These are phyloP conservation scores for Vigna radiata DNA, from an alignment of 306 rosid species.

Conservation along the genomic window DNA sequence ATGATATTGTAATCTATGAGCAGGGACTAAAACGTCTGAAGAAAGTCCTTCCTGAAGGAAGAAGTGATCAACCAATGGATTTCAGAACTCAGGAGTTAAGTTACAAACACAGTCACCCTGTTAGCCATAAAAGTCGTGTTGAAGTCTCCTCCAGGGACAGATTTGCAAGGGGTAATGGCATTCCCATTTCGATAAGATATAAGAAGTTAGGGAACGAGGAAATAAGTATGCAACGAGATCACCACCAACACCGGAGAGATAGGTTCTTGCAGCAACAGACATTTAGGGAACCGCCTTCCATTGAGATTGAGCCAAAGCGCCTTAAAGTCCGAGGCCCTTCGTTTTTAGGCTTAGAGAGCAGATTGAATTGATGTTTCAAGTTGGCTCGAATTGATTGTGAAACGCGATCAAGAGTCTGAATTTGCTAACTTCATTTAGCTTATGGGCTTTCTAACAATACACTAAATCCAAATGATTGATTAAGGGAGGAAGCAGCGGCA, in stretches of 20 bases:
- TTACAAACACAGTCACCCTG: constrained; percentile 50
- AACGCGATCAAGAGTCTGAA: constrained; percentile 58
- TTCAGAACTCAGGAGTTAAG: constrained; percentile 61
- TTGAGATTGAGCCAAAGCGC: constrained; percentile 72
- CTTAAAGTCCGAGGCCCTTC: constrained; percentile 84
- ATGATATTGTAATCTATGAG: constrained; percentile 28
- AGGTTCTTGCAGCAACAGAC: constrained; percentile 52
- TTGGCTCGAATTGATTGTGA: constrained; percentile 54
- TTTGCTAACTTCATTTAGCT: constrained; percentile 73
- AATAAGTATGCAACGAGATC: constrained; percentile 63
- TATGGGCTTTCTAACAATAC: constrained; percentile 83
- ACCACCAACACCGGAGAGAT: constrained; percentile 65
- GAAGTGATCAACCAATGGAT: constrained; percentile 52
- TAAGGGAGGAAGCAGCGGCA: constrained; percentile 77
- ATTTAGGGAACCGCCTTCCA: constrained; percentile 58
- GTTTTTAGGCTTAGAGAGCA: constrained; percentile 65
- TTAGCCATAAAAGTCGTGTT: constrained; percentile 51
- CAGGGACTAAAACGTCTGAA: constrained; percentile 86
- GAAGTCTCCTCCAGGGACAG: constrained; percentile 55
- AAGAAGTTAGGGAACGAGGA: constrained; percentile 70
- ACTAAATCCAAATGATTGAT: constrained; percentile 64
- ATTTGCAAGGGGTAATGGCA: constrained; percentile 57
- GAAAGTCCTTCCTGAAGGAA: constrained; percentile 68
- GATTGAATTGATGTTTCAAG: constrained; percentile 63
- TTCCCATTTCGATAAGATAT: constrained; percentile 70